Evolutionary conservation across 2,329 filamentous ascomycete genomes (phyloP).

Genomic region (Calonectria hongkongensis): DNA sequence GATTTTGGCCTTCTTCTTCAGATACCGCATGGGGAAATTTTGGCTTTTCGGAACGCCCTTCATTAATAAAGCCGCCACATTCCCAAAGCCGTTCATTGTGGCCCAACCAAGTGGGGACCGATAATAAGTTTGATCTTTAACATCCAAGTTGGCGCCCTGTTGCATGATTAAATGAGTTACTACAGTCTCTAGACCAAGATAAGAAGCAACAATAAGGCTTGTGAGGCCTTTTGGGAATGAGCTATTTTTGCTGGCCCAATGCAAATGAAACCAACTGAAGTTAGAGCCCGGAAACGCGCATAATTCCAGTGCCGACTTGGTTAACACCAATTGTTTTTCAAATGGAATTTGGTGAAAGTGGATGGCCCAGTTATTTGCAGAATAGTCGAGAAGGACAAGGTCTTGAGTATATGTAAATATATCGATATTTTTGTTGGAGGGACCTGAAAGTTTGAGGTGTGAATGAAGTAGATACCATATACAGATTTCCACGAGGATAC

Average conservation of each 20-base stretch:
- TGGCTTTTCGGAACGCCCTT: background rate
- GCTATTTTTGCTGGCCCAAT: background rate
- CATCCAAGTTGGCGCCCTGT: background rate
- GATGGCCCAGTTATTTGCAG: constrained; percentile 35
- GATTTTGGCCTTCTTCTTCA: background rate
- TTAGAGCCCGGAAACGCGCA: background rate
- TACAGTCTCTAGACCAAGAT: background rate
- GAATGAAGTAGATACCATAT: constrained; percentile 32
- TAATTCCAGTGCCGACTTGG: background rate
- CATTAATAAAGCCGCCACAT: background rate
- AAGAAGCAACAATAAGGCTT: background rate
- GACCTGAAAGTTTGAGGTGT: constrained; percentile 24
- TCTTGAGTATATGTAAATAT: background rate
- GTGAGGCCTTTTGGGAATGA: background rate
- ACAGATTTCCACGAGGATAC: constrained; percentile 44
- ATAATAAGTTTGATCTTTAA: background rate
- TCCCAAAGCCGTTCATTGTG: background rate
- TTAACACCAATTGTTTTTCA: background rate
- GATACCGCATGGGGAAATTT: background rate
- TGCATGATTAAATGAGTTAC: background rate
- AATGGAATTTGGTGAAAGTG: constrained; percentile 17
- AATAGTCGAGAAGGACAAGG: constrained; percentile 29
- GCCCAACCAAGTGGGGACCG: background rate
- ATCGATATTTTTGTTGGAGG: background rate
- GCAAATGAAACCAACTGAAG: background rate